Evolutionary conservation across 2,329 filamentous ascomycete genomes (phyloP).

Genomic region (Colletotrichum cordylinicola): DNA sequence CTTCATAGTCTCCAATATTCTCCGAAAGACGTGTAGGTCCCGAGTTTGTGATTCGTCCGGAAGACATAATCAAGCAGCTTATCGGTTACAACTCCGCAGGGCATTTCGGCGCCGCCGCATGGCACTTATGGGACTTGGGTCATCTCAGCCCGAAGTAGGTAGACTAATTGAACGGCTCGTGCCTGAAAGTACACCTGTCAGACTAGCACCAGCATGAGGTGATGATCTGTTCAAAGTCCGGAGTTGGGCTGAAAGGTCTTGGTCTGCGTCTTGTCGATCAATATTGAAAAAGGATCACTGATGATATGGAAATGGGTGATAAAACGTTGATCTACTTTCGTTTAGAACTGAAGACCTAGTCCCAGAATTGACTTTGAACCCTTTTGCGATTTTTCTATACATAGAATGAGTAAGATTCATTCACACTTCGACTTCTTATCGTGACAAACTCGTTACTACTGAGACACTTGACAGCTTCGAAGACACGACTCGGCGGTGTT

Average conservation of each 20-base stretch:
- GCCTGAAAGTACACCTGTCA: not conserved
- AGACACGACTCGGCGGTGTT: not conserved
- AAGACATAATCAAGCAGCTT: not conserved
- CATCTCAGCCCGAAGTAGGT: not conserved
- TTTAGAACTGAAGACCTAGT: not conserved
- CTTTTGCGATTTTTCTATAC: not conserved
- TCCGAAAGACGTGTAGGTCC: not conserved
- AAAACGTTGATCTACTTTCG: not conserved
- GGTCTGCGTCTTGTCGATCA: not conserved
- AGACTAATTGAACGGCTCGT: not conserved
- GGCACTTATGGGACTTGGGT: not conserved
- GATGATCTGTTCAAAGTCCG: not conserved
- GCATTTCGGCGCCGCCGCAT: not conserved
- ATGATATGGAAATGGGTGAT: not conserved
- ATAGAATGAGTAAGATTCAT: not conserved
- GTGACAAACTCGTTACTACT: not conserved
- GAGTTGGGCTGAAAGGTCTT: not conserved
- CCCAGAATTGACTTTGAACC: not conserved
- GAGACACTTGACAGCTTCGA: accelerated
- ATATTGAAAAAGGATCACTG: not conserved
- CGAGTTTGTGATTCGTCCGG: not conserved
- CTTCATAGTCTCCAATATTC: not conserved
- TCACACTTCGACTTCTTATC: not conserved
- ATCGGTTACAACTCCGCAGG: not conserved
- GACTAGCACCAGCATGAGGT: not conserved